Conservation (phyloP, 2,329 filamentous ascomycete genomes). For the Fusarium duplospermum region DNA sequence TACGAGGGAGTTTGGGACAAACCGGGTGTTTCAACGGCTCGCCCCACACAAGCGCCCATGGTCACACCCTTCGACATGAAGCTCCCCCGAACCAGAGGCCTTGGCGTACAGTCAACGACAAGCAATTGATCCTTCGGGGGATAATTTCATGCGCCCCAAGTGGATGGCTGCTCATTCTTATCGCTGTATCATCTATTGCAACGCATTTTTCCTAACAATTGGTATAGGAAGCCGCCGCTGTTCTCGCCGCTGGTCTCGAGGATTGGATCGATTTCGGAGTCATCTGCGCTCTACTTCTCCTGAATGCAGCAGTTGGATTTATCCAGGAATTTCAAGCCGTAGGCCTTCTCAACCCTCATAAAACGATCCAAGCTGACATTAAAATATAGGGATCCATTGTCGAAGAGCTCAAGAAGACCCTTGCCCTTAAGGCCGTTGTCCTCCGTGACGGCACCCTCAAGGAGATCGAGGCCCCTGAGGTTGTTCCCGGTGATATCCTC, state of each 20-base stretch:
- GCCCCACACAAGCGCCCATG: too few species aligned
- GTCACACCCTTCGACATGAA: too few species aligned
- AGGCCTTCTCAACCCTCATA: not conserved
- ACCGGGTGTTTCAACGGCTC: too few species aligned
- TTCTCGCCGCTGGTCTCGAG: constrained; percentile 84
- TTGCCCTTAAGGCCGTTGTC: constrained; percentile 88
- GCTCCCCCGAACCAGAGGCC: too few species aligned
- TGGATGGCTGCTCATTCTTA: not conserved
- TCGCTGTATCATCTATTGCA: too few species aligned
- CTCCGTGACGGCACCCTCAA: constrained; percentile 81
- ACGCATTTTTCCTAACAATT: constrained; percentile 40
- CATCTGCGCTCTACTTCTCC: constrained; percentile 83
- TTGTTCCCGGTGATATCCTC: constrained; percentile 91
- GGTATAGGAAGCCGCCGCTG: constrained; percentile 70
- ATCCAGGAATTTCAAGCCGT: constrained; percentile 86
- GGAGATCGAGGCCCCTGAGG: constrained; percentile 84
- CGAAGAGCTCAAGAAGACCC: constrained; percentile 89
- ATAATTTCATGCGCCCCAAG: constrained; percentile 7
- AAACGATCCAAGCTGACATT: not conserved
- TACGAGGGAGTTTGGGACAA: too few species aligned
- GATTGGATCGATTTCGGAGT: constrained; percentile 96
- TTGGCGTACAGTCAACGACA: too few species aligned
- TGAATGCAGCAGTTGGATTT: constrained; percentile 89
- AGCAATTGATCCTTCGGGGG: not conserved
- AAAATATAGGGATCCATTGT: constrained; percentile 76